Conservation (phyloP, 192 early-diverging fungal genomes). For the Linnemannia schmuckeri region DNA sequence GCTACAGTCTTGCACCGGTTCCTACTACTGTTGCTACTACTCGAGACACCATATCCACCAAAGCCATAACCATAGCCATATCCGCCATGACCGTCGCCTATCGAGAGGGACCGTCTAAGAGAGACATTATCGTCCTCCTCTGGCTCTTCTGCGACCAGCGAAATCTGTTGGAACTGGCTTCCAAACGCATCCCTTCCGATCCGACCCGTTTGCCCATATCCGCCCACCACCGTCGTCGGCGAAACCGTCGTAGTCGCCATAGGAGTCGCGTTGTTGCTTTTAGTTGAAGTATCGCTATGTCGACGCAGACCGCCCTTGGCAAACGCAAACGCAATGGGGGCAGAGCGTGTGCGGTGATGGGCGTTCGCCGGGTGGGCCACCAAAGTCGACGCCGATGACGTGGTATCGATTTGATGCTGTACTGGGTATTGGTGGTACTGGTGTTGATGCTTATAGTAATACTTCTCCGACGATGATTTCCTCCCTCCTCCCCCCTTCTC, state of each 20-base stretch:
- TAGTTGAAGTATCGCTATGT: neutral
- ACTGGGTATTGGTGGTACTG: neutral
- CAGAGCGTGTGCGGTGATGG: constrained; percentile 42
- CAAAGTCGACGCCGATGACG: neutral
- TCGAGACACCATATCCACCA: neutral
- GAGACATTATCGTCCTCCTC: constrained; percentile 36
- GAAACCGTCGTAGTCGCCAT: neutral
- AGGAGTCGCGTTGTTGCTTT: no score
- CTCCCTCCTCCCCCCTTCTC: constrained; percentile 3
- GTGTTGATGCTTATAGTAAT: constrained; percentile 14
- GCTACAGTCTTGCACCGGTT: constrained; percentile 11
- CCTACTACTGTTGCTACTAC: neutral
- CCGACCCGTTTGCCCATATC: neutral
- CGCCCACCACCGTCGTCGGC: neutral
- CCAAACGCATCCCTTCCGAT: neutral
- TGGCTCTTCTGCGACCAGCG: neutral
- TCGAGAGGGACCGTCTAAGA: constrained; percentile 18
- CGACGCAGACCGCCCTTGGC: neutral
- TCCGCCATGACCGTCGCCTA: neutral
- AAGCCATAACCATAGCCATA: neutral
- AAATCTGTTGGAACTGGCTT: constrained; percentile 28
- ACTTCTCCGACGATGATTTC: constrained; percentile 8
- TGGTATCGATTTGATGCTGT: neutral
- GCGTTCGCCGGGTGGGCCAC: constrained; percentile 6
- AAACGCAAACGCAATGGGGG: constrained; percentile 17